Conservation (phyloP, 148 eudicot species). For the Polygonum maritimum region DNA sequence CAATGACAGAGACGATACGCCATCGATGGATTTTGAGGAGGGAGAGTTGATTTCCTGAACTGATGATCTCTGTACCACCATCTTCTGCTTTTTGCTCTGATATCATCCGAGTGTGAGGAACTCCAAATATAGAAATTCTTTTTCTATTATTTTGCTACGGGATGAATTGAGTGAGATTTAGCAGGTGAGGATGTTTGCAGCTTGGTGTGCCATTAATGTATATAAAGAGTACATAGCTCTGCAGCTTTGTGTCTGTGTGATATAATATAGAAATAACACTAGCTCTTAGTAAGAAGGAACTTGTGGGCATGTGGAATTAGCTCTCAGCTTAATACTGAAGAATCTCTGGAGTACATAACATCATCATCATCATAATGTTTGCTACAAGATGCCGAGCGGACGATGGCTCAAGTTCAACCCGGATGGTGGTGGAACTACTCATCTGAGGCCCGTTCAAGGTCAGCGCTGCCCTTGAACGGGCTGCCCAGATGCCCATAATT, state of each 20-base stretch:
- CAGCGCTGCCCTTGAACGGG: no score
- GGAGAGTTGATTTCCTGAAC: conserved; percentile 29
- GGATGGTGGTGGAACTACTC: no score
- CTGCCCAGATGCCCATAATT: no score
- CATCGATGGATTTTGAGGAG: conserved; percentile 34
- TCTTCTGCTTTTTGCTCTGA: not conserved
- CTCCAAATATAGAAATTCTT: no score
- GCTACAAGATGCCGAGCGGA: no score
- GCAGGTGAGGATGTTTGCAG: not conserved
- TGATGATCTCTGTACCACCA: not conserved
- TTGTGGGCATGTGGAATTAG: no score
- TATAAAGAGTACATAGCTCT: not conserved
- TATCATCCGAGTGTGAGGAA: not conserved
- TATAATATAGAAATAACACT: not conserved
- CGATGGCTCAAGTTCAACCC: no score
- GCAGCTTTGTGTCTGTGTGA: not conserved
- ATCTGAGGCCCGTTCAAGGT: no score
- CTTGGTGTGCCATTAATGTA: not conserved
- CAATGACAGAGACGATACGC: conserved; percentile 24
- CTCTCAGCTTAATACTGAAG: no score
- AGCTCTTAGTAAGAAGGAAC: not conserved
- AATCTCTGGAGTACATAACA: no score
- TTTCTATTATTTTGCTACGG: not conserved
- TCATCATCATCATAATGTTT: no score
- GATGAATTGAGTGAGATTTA: not conserved